Base-by-base conservation (phyloP, 306 rosid genomes). In the Prunus persica region DNA sequence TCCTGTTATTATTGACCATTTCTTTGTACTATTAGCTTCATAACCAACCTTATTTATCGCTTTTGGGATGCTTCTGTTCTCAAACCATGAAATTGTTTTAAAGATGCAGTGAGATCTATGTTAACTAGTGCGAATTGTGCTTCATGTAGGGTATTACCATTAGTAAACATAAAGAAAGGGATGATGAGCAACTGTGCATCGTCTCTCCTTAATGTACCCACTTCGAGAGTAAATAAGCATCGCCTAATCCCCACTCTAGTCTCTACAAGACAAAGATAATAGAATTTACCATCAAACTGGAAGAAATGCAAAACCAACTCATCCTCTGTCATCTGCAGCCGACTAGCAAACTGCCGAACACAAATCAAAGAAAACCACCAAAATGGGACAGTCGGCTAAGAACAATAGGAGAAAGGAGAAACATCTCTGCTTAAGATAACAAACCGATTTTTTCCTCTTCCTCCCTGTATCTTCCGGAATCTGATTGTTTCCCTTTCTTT, bases 311-410 rank as follows among this genome's bases (percentile, higher is more conserved):
- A 24, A 61, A 92, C 58, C 71, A 95, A 82, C 80, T 95, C 98
- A 80, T 92, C 97, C 78, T 95, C 96, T 0, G 90, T 89, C 92
- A 95, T 87, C 79, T 92, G 95, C 79, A 89, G 79, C 82, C 96
- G 93, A 87, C 96, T 89, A 32, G 87, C 19, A 81, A 86, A 88
- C 97, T 90, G 89, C 78, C 51, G 72, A 45, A 74, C 81, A 78
- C 65, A 61, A 68, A 72, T 58, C 14, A 66, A 67, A 52, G 69
- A 27, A 20, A 87, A 79, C 50, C 76, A 43, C 38, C 19, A 7
- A 47, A 41, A 11, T 32, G 45, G 62, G 10, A 22, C 28, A 78
- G 51, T 46, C 41, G 58, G 56, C 24, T 4, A 14, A 50, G 55
- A 65, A 24, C 27, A 5, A 50, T 70, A 56, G 51, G 32, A 15